Percentiles rank a stretch among this genome's conserved stretches.
Evolutionary conservation across 108 stramenopile genomes (phyloP).

Genomic region (Fragilaria crotonensis): DNA sequence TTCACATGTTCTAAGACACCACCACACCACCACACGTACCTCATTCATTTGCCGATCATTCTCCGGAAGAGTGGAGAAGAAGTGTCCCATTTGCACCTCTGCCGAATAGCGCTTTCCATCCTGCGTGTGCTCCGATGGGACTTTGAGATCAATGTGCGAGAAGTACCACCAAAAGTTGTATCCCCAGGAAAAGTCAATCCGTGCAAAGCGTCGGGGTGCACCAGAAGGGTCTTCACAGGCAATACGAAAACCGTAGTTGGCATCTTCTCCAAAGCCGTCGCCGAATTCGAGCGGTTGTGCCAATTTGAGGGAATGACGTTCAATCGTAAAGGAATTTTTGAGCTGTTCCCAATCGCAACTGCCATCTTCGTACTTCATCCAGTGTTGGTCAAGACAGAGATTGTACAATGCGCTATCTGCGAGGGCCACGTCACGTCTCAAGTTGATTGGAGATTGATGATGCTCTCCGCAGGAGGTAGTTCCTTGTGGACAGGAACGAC

Average conservation of each 20-base stretch:
- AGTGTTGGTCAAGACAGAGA: constrained; percentile 27
- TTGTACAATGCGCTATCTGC: constrained; percentile 13
- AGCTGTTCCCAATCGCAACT: constrained; percentile 31
- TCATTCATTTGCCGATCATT: not conserved
- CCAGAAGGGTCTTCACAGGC: constrained; percentile 19
- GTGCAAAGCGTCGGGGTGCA: constrained; percentile 11
- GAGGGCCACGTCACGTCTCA: constrained; percentile 43
- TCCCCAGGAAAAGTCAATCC: constrained; percentile 33
- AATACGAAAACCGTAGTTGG: too few relatives aligned
- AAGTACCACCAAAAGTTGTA: constrained; percentile 33
- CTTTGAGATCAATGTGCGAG: constrained; percentile 45
- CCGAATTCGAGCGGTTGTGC: constrained; percentile 15
- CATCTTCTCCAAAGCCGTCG: constrained; percentile 10
- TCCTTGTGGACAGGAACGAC: constrained; percentile 24
- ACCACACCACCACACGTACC: too few relatives aligned
- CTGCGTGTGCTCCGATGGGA: constrained; percentile 49
- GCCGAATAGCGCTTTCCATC: constrained; percentile 62
- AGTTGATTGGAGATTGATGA: not conserved
- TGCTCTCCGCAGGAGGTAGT: not conserved
- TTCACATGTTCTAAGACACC: too few relatives aligned
- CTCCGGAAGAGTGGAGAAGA: constrained; percentile 6
- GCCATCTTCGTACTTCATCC: constrained; percentile 32
- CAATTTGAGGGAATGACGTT: constrained; percentile 19
- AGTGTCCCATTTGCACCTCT: constrained; percentile 43
- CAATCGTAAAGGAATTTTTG: constrained; percentile 18